Base-by-base conservation (phyloP, 768 basidiomycete genomes). In the Termitomyces sp. region DNA sequence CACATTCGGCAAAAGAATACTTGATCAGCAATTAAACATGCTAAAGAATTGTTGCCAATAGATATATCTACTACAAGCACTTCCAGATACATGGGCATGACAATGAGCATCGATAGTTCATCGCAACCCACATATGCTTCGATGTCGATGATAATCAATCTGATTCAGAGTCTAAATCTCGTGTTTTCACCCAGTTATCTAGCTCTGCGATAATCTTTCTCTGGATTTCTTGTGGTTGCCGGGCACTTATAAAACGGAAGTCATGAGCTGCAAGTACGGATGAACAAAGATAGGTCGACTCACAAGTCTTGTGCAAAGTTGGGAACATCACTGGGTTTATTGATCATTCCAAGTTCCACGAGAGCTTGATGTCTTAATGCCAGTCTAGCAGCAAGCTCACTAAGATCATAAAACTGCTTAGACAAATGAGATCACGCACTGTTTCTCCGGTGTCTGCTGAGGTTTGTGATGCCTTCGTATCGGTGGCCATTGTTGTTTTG, bases 301-400 rank as follows among this genome's bases (percentile, higher is more conserved):
- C 59, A 88, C 87, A 90, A 89, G 32, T 79, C 72, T 53, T 76
- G 74, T 7, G 87, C 88, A 63, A 89, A 90, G 3, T 62, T 59
- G 2, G 80, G 69, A 3, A 87, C 67, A 42, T 87, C 79, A 11
- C 69, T 70, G 6, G 79, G 74, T 34, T 69, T 68, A 47, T 72
- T 74, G 62, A 90, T 80, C 66, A 83, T 75, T 10, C 82, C 84
- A 2, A 85, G 71, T 26, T 79, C 81, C 48, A 89, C 72, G 53
- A 90, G 73, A 1, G 87, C 88, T 44, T 72, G 70, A 63, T 81
- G 79, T 14, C 87, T 78, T 11, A 73, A 71, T 10, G 69, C 66
- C 41, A 87, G 68, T 59, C 87, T 90, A 40, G 34, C 32, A 40
- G 34, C 32, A 37, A 3, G 7, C 0, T 32, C 34, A 51, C 17